These are phyloP conservation scores for Gypsophila paniculata DNA, from an alignment of 179 eudicot species.

Conservation along the genomic window DNA sequence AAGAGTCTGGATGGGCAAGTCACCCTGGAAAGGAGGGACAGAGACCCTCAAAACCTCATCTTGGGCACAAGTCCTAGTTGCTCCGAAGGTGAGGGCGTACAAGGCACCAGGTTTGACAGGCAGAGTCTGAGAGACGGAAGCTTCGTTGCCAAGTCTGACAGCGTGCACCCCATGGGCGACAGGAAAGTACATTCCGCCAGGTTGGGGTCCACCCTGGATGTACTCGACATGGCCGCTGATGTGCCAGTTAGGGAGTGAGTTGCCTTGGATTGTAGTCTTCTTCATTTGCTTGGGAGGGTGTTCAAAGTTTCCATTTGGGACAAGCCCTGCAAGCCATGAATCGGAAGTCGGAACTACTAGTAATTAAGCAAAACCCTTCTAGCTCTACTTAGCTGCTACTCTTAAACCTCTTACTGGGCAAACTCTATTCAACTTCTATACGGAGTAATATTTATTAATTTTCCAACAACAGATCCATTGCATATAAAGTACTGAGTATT, in stretches of 20 bases:
- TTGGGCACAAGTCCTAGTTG: conserved; percentile 88
- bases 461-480: background rate
- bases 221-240: conserved; percentile 71
- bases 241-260: conserved; percentile 74
- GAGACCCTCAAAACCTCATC: conserved; percentile 72
- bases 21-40: conserved; percentile 61
- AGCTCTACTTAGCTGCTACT: too few relatives aligned
- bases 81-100: conserved; percentile 73
- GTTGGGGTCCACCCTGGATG: conserved; percentile 79
- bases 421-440: too few relatives aligned
- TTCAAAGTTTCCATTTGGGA: conserved; percentile 88
- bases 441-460: too few relatives aligned
- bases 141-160: conserved; percentile 80
- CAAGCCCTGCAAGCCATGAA: conserved; percentile 40
- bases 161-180: conserved; percentile 84
- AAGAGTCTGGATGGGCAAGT: conserved; percentile 76
- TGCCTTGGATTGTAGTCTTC: conserved; percentile 55
- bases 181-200: conserved; percentile 75
- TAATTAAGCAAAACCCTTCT: too few relatives aligned
- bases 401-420: too few relatives aligned
- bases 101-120: conserved; percentile 53
- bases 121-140: conserved; percentile 59
- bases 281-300: conserved; percentile 51
- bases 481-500: too few relatives aligned
- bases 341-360: too few relatives aligned